Evolutionary conservation across 139 green algal species (phyloP).

Genomic region (Closterium sp.): DNA sequence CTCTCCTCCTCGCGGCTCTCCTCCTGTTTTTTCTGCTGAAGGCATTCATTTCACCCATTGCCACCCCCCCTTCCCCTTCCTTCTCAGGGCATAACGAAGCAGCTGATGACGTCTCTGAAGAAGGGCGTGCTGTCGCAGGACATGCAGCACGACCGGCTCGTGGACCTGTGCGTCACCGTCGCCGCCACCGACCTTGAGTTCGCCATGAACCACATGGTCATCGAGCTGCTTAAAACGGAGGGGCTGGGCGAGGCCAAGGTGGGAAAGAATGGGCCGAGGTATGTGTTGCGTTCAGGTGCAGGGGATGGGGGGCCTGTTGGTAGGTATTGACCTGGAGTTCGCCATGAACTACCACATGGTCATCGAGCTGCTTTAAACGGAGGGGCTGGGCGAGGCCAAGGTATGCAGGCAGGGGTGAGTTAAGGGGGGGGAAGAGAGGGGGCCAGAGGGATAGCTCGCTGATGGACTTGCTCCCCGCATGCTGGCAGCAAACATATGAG

Average conservation of each 20-base stretch:
- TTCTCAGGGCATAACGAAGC: conserved; percentile 7
- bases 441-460: background rate
- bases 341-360: conserved; percentile 57
- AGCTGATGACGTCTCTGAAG: conserved; percentile 39
- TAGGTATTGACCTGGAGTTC: conserved; percentile 43
- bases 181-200: conserved; percentile 42
- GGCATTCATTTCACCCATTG: background rate
- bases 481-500: background rate
- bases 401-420: background rate
- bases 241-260: conserved; percentile 59
- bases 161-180: conserved; percentile 43
- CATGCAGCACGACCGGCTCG: conserved; percentile 44
- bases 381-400: conserved; percentile 61
- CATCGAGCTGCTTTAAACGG: conserved; percentile 67
- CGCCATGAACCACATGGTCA: conserved; percentile 58
- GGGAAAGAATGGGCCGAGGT: background rate
- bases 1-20: background rate
- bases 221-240: conserved; percentile 70
- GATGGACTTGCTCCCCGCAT: background rate
- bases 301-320: too few species aligned
- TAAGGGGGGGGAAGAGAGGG: background rate
- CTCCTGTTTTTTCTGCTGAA: background rate
- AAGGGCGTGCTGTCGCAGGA: conserved; percentile 33
- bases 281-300: too few species aligned
- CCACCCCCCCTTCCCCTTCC: background rate